A percentile compares a stretch with the other conserved stretches of the same genome.
phyloP scores from a whole-genome alignment of 2,329 filamentous ascomycete species.

The Rhytidhysteron rufulum region DNA sequence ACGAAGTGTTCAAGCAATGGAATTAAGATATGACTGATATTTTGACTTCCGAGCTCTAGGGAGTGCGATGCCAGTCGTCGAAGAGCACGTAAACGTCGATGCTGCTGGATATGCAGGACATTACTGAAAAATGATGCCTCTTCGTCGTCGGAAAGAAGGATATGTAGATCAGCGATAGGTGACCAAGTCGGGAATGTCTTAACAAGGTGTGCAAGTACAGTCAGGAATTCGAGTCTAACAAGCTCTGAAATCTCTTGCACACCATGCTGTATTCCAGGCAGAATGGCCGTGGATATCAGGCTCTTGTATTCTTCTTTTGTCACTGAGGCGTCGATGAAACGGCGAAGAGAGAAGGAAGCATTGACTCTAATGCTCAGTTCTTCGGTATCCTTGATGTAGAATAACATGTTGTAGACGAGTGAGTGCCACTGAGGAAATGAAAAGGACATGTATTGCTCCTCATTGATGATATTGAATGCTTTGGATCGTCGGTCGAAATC shows the following conservation, averaged over 20 bases:
- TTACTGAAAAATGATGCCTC: constrained; percentile 89
- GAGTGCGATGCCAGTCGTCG: constrained; percentile 71
- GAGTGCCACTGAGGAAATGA: constrained; percentile 78
- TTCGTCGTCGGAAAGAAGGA: constrained; percentile 69
- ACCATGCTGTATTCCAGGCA: constrained; percentile 74
- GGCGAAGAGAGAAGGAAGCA: constrained; percentile 74
- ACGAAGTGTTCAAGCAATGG: constrained; percentile 93
- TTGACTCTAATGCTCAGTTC: constrained; percentile 84
- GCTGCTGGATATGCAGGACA: constrained; percentile 82
- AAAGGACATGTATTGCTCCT: constrained; percentile 56
- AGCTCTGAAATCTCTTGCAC: constrained; percentile 76
- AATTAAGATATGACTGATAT: constrained; percentile 81
- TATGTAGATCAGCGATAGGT: constrained; percentile 68
- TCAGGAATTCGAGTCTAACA: constrained; percentile 76
- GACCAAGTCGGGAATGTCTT: constrained; percentile 66
- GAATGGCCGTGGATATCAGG: constrained; percentile 61
- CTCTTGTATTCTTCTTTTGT: constrained; percentile 50
- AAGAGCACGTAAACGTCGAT: constrained; percentile 79
- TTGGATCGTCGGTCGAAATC: constrained; percentile 79
- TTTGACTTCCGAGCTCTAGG: constrained; percentile 66
- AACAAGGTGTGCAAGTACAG: constrained; percentile 75
- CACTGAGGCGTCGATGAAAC: constrained; percentile 64
- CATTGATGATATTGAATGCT: constrained; percentile 71
- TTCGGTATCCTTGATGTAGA: constrained; percentile 78
- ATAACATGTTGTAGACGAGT: constrained; percentile 83